These are phyloP conservation scores for Myxozyma lipomycoides DNA, from an alignment of 805 yeast genomes.

Conservation along the genomic window DNA sequence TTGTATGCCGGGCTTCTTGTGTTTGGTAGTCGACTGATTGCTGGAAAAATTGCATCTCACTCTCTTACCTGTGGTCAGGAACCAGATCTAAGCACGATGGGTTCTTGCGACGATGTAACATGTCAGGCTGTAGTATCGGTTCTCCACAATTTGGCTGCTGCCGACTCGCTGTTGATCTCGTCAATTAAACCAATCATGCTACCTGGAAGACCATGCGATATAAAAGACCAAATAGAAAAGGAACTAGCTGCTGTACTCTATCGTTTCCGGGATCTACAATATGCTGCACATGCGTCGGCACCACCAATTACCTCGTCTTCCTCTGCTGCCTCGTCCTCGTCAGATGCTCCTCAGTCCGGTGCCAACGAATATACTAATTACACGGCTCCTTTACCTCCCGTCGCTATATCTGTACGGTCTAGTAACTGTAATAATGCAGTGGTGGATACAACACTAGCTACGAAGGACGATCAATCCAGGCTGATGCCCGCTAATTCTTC, in stretches of 20 bases:
- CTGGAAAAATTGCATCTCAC: too few species aligned
- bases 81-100: conserved; percentile 18
- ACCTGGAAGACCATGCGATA: conserved; percentile 27
- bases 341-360: not conserved
- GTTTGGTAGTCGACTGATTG: too few species aligned
- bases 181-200: conserved; percentile 26
- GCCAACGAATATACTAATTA: not conserved
- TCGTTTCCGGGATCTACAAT: conserved; percentile 24
- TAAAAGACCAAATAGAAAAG: conserved; percentile 28
- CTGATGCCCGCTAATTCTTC: not conserved
- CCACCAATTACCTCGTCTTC: conserved; percentile 1
- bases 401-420: not conserved
- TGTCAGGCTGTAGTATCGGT: conserved; percentile 28
- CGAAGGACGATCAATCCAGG: not conserved
- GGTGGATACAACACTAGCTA: not conserved
- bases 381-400: conserved; percentile 5
- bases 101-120: conserved; percentile 27
- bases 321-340: conserved; percentile 1
- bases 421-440: not conserved
- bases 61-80: too few species aligned
- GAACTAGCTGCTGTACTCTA: conserved; percentile 26
- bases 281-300: conserved; percentile 4
- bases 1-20: too few species aligned
- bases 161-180: conserved; percentile 23
- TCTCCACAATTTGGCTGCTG: conserved; percentile 28